Percentiles rank a stretch among this genome's conserved stretches.
phyloP scores from a whole-genome alignment of 179 eudicot genomes.

The Sideroxylon spinosum region DNA sequence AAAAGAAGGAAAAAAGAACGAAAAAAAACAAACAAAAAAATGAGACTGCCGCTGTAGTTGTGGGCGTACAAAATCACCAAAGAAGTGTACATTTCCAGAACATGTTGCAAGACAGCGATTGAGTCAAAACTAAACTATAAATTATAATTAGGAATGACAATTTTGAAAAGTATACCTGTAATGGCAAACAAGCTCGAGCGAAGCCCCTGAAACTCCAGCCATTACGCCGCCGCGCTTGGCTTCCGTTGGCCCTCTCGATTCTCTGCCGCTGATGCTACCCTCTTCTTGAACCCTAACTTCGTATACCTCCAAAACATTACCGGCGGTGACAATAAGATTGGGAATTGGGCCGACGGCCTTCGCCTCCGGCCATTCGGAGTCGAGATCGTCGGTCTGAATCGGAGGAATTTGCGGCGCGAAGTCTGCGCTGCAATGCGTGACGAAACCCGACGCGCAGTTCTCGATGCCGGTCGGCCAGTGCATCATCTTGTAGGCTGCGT shows the following conservation, averaged over 20 bases:
- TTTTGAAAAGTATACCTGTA: constrained; percentile 42
- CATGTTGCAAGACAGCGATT: background rate
- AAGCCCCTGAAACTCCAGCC: constrained; percentile 67
- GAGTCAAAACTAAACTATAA: too few relatives aligned
- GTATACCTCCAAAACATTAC: constrained; percentile 69
- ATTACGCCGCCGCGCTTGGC: constrained; percentile 71
- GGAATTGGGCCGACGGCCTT: constrained; percentile 59
- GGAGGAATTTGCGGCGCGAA: constrained; percentile 44
- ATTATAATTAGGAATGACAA: background rate
- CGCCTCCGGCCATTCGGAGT: constrained; percentile 44
- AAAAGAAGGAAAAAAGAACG: background rate
- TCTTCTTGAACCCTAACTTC: constrained; percentile 54
- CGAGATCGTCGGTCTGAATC: constrained; percentile 54
- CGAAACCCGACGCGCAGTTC: constrained; percentile 76
- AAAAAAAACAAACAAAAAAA: background rate
- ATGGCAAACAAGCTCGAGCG: constrained; percentile 79
- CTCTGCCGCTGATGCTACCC: constrained; percentile 11
- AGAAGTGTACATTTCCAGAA: background rate
- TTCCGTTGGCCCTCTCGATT: constrained; percentile 17
- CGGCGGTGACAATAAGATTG: constrained; percentile 68
- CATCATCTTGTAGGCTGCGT: constrained; percentile 90
- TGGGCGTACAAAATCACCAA: background rate
- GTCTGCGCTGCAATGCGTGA: constrained; percentile 68
- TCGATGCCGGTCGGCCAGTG: constrained; percentile 88
- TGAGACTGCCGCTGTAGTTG: background rate